Percentiles rank a stretch among this genome's conserved stretches.
Evolutionary conservation across 768 basidiomycete genomes (phyloP).

Genomic region (Guyanaporus albipodus): DNA sequence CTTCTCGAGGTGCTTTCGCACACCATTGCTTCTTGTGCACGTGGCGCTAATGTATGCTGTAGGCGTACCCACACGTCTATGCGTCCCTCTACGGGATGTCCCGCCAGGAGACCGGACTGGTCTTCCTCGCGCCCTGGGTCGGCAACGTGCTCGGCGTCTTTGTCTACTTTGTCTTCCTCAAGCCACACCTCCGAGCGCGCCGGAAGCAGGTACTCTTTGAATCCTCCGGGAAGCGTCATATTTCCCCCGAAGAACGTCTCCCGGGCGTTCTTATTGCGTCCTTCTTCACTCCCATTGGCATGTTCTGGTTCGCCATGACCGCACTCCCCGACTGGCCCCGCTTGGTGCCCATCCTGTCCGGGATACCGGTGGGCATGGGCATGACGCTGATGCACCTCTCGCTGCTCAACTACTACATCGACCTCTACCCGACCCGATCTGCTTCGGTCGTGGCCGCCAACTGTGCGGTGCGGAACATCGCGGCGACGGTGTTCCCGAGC

Average conservation of each 20-base stretch:
- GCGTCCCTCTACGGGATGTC: conserved; percentile 20
- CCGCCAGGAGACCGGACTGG: conserved; percentile 20
- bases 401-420: conserved; percentile 28
- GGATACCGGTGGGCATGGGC: conserved; percentile 26
- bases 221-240: conserved; percentile 21
- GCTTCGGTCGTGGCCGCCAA: conserved; percentile 30
- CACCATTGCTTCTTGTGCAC: not conserved
- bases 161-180: conserved; percentile 25
- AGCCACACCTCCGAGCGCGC: conserved; percentile 17
- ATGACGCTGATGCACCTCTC: conserved; percentile 29
- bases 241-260: conserved; percentile 27
- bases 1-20: conserved; percentile 26
- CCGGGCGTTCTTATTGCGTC: conserved; percentile 25
- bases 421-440: conserved; percentile 28
- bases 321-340: conserved; percentile 12
- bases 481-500: conserved; percentile 23
- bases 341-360: conserved; percentile 17
- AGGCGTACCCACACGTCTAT: conserved; percentile 26
- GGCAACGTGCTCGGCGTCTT: conserved; percentile 27
- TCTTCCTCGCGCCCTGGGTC: conserved; percentile 25
- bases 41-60: not conserved
- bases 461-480: conserved; percentile 21
- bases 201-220: conserved; percentile 13
- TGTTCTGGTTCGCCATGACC: conserved; percentile 26
- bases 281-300: conserved; percentile 25